These are phyloP conservation scores for Nigrospora sphaerica DNA, from an alignment of 2,329 filamentous ascomycete genomes.

Conservation along the genomic window DNA sequence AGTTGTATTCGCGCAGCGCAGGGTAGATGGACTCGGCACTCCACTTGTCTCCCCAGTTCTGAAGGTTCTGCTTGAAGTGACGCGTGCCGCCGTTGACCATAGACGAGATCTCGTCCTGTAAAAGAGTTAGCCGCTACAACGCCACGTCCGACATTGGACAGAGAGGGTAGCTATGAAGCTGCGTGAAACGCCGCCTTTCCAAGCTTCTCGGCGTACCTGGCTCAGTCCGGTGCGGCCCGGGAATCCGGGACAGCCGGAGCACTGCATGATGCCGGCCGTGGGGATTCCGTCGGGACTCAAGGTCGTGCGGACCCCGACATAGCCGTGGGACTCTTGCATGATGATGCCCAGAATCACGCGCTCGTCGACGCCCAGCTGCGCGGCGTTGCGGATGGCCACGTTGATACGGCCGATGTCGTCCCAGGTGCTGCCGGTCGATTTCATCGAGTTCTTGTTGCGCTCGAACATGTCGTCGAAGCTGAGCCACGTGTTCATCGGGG, in stretches of 20 bases:
- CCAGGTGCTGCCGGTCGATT: slow-evolving; percentile 19
- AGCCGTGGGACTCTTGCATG: slow-evolving; percentile 32
- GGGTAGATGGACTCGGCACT: slow-evolving; percentile 26
- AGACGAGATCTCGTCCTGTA: slow-evolving; percentile 22
- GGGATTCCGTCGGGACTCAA: slow-evolving; percentile 21
- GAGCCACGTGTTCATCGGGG: slow-evolving; percentile 21
- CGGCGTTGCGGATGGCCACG: slow-evolving; percentile 20
- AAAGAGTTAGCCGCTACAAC: too few species aligned
- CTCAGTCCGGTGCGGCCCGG: slow-evolving; percentile 21
- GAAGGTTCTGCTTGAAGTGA: slow-evolving; percentile 20
- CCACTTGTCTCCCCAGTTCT: slow-evolving; percentile 17
- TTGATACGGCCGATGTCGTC: slow-evolving; percentile 25
- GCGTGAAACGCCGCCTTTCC: too few species aligned
- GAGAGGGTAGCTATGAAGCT: too few species aligned
- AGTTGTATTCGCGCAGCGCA: slow-evolving; percentile 32
- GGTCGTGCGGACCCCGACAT: slow-evolving; percentile 28
- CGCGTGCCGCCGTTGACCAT: slow-evolving; percentile 22
- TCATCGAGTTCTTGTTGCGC: slow-evolving; percentile 23
- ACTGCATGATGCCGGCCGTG: slow-evolving; percentile 33
- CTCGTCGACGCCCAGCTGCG: slow-evolving; percentile 23
- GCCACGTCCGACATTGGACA: too few species aligned
- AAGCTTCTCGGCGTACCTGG: slow-evolving; percentile 15
- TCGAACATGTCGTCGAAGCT: slow-evolving; percentile 27
- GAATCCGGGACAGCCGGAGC: slow-evolving; percentile 24
- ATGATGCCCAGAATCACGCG: slow-evolving; percentile 31